Conservation (phyloP, 2,329 filamentous ascomycete genomes). For the Neurospora sp. region DNA sequence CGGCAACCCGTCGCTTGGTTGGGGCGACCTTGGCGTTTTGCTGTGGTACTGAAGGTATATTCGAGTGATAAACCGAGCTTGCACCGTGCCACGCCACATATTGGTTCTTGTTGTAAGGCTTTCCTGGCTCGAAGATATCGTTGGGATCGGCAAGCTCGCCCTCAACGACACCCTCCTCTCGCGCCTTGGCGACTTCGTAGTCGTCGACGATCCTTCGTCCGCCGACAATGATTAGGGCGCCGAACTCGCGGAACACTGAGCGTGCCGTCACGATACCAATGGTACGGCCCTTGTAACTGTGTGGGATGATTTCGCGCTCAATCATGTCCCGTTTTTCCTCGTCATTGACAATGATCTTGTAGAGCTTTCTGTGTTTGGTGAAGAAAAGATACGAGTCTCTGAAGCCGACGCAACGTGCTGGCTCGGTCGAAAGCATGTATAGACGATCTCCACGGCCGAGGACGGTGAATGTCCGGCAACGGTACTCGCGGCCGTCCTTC, state of each 20-base stretch:
- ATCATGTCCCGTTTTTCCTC: constrained; percentile 97
- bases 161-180: constrained; percentile 69
- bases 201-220: constrained; percentile 81
- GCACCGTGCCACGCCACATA: constrained; percentile 98
- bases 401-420: constrained; percentile 92
- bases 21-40: constrained; percentile 64
- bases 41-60: constrained; percentile 64
- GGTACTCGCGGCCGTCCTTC: constrained; percentile 77
- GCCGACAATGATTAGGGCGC: constrained; percentile 85
- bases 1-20: constrained; percentile 71
- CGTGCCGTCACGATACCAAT: constrained; percentile 95
- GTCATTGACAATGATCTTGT: constrained; percentile 97
- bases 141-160: constrained; percentile 87
- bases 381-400: constrained; percentile 98
- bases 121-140: constrained; percentile 65
- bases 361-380: constrained; percentile 90
- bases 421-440: constrained; percentile 98
- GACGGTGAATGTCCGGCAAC: constrained; percentile 91
- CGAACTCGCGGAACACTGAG: constrained; percentile 95
- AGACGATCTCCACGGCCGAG: constrained; percentile 71
- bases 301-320: constrained; percentile 87
- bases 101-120: constrained; percentile 97
- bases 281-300: constrained; percentile 95
- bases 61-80: constrained; percentile 88
- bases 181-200: constrained; percentile 69